Evolutionary conservation across 148 eudicot genomes (phyloP).

Genomic region (Dianthus caryophyllus): DNA sequence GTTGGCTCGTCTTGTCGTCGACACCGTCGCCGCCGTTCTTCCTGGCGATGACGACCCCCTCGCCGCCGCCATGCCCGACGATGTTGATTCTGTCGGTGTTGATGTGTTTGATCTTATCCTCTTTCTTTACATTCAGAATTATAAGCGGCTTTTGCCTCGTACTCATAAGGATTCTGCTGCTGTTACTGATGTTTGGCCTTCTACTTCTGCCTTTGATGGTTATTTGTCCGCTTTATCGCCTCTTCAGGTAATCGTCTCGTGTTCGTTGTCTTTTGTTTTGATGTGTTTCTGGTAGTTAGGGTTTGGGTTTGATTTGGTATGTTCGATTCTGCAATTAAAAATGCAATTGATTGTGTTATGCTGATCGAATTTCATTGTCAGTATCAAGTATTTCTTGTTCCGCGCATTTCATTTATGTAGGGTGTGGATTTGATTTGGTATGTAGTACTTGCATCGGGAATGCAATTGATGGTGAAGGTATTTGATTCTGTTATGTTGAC

Average conservation of each 20-base stretch:
- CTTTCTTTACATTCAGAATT: constrained; percentile 72
- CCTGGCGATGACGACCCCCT: constrained; percentile 55
- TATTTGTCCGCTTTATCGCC: constrained; percentile 86
- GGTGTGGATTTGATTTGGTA: too few species aligned
- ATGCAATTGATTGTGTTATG: too few species aligned
- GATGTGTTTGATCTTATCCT: constrained; percentile 71
- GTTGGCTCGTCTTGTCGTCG: constrained; percentile 59
- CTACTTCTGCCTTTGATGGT: constrained; percentile 90
- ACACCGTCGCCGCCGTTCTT: constrained; percentile 52
- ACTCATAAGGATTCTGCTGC: constrained; percentile 85
- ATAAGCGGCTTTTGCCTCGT: constrained; percentile 78
- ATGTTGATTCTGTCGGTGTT: constrained; percentile 38
- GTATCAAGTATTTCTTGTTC: too few species aligned
- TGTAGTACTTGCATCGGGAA: too few species aligned
- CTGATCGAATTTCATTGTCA: too few species aligned
- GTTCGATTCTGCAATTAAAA: too few species aligned
- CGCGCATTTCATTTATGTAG: too few species aligned
- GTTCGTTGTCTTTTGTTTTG: too few species aligned
- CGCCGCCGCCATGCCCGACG: constrained; percentile 42
- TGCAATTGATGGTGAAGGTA: too few species aligned
- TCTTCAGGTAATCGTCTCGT: constrained; percentile 63
- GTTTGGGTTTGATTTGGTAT: not conserved
- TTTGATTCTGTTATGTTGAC: too few species aligned
- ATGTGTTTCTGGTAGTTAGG: too few species aligned
- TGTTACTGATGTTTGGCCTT: constrained; percentile 95